Conservation (phyloP, 495 filamentous ascomycete species). For the Immersiella caudata region DNA sequence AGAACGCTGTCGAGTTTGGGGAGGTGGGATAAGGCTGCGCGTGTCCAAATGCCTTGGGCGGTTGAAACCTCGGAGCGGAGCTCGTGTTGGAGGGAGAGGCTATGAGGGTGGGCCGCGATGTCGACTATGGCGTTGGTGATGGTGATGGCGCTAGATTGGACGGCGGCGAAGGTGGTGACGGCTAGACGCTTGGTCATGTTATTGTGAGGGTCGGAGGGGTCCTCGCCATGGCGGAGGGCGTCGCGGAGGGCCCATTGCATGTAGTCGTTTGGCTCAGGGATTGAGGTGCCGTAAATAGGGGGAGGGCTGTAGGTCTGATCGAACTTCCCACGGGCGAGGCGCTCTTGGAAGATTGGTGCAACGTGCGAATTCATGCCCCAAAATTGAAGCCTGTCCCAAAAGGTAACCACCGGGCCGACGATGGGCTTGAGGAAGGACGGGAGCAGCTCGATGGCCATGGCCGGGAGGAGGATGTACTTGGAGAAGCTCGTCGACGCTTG, state of each 20-base stretch:
- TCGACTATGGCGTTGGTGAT: slow-evolving; percentile 47
- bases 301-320: neutral
- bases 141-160: slow-evolving; percentile 52
- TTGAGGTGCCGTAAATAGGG: neutral
- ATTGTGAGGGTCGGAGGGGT: slow-evolving; percentile 28
- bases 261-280: slow-evolving; percentile 37
- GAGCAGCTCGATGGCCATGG: slow-evolving; percentile 40
- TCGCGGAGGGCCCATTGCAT: slow-evolving; percentile 43
- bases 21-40: slow-evolving; percentile 41
- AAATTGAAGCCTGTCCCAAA: slow-evolving; percentile 38
- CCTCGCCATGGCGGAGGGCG: slow-evolving; percentile 31
- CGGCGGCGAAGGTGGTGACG: slow-evolving; percentile 46
- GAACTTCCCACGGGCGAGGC: slow-evolving; percentile 12
- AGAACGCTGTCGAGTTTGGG: slow-evolving; percentile 41
- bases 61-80: slow-evolving; percentile 23
- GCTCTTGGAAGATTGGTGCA: slow-evolving; percentile 36
- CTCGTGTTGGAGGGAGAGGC: slow-evolving; percentile 24
- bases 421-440: slow-evolving; percentile 44
- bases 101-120: slow-evolving; percentile 32
- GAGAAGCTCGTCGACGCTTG: slow-evolving; percentile 44
- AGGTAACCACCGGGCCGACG: slow-evolving; percentile 35
- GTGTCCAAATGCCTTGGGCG: slow-evolving; percentile 35
- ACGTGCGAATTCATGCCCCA: slow-evolving; percentile 32
- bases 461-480: slow-evolving; percentile 39
- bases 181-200: slow-evolving; percentile 43